Percentiles rank a stretch among this genome's conserved stretches.
phyloP scores from a whole-genome alignment of 2,329 filamentous ascomycete genomes.

The Tolypocladium tropicale region DNA sequence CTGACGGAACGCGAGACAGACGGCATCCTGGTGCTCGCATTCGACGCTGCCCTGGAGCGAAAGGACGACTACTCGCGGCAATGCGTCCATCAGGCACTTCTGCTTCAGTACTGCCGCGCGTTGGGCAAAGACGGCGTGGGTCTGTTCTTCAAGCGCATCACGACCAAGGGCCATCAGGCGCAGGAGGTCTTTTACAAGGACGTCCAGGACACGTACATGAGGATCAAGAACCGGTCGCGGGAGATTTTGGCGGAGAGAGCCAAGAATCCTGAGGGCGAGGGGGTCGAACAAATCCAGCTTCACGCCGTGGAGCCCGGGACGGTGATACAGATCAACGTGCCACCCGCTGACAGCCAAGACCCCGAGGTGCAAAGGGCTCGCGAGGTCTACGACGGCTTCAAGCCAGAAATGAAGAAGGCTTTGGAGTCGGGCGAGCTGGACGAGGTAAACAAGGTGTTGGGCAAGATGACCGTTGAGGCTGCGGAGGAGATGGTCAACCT shows the following conservation, averaged over 20 bases:
- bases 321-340: conserved; percentile 79
- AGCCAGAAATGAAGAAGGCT: conserved; percentile 69
- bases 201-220: conserved; percentile 75
- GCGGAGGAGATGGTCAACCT: conserved; percentile 77
- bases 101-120: conserved; percentile 90
- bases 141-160: conserved; percentile 94
- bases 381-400: conserved; percentile 74
- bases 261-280: conserved; percentile 38
- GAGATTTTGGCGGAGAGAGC: conserved; percentile 54
- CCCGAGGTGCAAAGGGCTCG: conserved; percentile 54
- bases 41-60: conserved; percentile 73
- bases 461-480: conserved; percentile 79
- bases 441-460: conserved; percentile 46
- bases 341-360: conserved; percentile 57
- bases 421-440: conserved; percentile 85
- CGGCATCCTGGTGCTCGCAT: conserved; percentile 80
- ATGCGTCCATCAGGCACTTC: conserved; percentile 84
- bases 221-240: conserved; percentile 65
- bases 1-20: conserved; percentile 81
- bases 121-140: conserved; percentile 80
- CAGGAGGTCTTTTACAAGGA: conserved; percentile 87
- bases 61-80: conserved; percentile 69
- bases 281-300: conserved; percentile 92
- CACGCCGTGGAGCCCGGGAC: conserved; percentile 93
- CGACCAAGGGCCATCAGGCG: conserved; percentile 79